These are phyloP conservation scores for Neurospora sp. DNA, from an alignment of 495 filamentous ascomycete species.

Conservation along the genomic window DNA sequence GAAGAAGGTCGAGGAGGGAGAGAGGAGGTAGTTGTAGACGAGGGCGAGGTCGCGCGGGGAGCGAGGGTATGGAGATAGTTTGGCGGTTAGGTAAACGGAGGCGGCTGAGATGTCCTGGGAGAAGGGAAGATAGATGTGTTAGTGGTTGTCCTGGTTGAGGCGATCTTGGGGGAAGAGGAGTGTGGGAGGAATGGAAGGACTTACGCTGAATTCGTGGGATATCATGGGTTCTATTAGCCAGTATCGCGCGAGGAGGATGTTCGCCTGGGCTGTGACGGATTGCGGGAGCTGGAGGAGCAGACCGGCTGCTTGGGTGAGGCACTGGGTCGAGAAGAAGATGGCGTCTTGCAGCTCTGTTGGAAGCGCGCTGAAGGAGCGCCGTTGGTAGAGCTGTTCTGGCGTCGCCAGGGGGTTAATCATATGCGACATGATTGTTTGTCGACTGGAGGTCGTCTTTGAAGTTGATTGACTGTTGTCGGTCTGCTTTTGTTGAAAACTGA, in stretches of 20 bases:
- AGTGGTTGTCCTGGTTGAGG: not conserved
- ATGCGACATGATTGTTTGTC: slow-evolving; percentile 32
- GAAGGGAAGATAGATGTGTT: slow-evolving; percentile 7
- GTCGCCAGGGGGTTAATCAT: slow-evolving; percentile 85
- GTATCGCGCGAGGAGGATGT: slow-evolving; percentile 81
- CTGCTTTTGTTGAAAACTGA: not conserved
- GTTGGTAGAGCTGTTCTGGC: slow-evolving; percentile 56
- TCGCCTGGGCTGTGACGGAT: slow-evolving; percentile 78
- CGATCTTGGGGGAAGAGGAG: not conserved
- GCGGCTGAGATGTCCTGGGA: slow-evolving; percentile 71
- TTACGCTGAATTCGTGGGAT: slow-evolving; percentile 37
- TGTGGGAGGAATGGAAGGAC: not conserved
- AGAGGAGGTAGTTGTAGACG: slow-evolving; percentile 74
- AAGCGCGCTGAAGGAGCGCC: slow-evolving; percentile 49
- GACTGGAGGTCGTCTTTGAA: not conserved
- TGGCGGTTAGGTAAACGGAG: slow-evolving; percentile 71
- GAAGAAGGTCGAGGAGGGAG: slow-evolving; percentile 53
- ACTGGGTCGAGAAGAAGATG: slow-evolving; percentile 55
- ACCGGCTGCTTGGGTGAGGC: slow-evolving; percentile 81
- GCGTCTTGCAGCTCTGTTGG: slow-evolving; percentile 68
- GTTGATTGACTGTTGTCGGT: not conserved
- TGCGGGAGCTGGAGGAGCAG: slow-evolving; percentile 79
- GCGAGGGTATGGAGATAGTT: slow-evolving; percentile 67
- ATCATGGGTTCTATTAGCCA: slow-evolving; percentile 52
- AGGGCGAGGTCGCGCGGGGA: slow-evolving; percentile 71